phyloP scores from a whole-genome alignment of 2,329 filamentous ascomycete species.

The Ambrosiella xylebori region DNA sequence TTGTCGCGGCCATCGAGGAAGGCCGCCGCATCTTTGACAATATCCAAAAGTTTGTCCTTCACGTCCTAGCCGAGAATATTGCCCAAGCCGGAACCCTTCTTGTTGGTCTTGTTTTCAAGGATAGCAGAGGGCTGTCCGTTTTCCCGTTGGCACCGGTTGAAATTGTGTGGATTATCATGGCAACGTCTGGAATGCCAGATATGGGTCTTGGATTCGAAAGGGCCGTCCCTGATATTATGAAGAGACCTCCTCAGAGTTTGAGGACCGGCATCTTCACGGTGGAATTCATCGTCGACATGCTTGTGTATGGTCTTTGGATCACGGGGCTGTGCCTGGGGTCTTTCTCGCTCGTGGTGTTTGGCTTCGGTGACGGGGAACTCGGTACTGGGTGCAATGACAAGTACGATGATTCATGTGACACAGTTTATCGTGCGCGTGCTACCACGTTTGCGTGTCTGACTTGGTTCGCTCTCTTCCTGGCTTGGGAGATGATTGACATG shows the following conservation, averaged over 20 bases:
- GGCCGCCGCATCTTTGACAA: conserved; percentile 58
- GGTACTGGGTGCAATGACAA: conserved; percentile 42
- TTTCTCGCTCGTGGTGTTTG: conserved; percentile 48
- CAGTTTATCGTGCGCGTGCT: conserved; percentile 53
- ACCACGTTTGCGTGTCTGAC: conserved; percentile 60
- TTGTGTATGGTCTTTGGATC: conserved; percentile 53
- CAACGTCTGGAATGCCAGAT: conserved; percentile 56
- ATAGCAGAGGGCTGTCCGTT: conserved; percentile 44
- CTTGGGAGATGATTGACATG: conserved; percentile 63
- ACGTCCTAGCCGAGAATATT: conserved; percentile 53
- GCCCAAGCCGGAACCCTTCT: conserved; percentile 53
- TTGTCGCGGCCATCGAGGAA: conserved; percentile 54
- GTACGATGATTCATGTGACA: conserved; percentile 37
- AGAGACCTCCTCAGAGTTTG: conserved; percentile 46
- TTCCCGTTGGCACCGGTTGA: conserved; percentile 61
- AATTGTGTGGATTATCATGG: conserved; percentile 70
- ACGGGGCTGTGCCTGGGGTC: conserved; percentile 43
- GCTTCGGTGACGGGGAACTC: conserved; percentile 42
- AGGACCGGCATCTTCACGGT: conserved; percentile 45
- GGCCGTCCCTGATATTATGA: conserved; percentile 52
- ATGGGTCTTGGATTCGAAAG: conserved; percentile 62
- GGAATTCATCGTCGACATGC: conserved; percentile 50
- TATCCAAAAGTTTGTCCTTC: conserved; percentile 58
- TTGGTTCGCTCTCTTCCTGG: conserved; percentile 60
- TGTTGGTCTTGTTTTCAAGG: conserved; percentile 57